Evolutionary conservation across 1,139 yeast genomes (phyloP), one percentile per base, ranked within the genome.

Genomic region (Geotrichum bryndzae): DNA sequence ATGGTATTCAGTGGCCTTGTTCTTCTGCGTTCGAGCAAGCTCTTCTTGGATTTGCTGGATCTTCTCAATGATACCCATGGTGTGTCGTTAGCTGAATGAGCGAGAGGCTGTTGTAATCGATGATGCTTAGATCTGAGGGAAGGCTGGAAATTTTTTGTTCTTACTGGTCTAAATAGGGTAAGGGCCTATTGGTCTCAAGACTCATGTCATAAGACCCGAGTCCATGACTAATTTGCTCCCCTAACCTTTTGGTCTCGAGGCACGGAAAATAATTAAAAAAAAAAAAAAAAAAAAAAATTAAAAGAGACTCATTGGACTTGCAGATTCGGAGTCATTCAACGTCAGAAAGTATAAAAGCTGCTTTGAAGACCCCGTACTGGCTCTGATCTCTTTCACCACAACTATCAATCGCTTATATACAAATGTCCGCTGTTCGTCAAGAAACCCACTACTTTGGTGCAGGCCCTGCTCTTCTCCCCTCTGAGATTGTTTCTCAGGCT

Each of bases 1-100:
- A 74, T 94, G 99, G 74, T 92, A 92, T 77, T 94, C 98, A 0
- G 99, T 94, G 67, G 99, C 99, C 77, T 94, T 94, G 73, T 94
- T 94, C 80, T 94, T 94, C 73, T 94, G 99, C 45, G 99, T 94
- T 66, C 97, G 82, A 51, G 96, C 85, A 80, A 94, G 84, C 75
- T 94, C 99, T 75, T 87, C 95, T 76, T 90, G 96, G 77, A 94
- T 91, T 76, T 86, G 90, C 65, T 86, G 86, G 69, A 92, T 92
- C 73, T 90, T 91, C 68, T 91, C 97, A 22, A 77, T 68, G 59
- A 69, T 62, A 18, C 61, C 64, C 59, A 68, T 31, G 48, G 25
- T 29, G n/a, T 38, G 45, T n/a, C 18, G 45, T 38, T 38, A 38
- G 45, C 45, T 38, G 45, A 10, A 38, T 38, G 41, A 31, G 46